A percentile compares a stretch with the other conserved stretches of the same genome.
Conservation (phyloP, 2,329 filamentous ascomycete species). For the Talaromyces pinophilus region DNA sequence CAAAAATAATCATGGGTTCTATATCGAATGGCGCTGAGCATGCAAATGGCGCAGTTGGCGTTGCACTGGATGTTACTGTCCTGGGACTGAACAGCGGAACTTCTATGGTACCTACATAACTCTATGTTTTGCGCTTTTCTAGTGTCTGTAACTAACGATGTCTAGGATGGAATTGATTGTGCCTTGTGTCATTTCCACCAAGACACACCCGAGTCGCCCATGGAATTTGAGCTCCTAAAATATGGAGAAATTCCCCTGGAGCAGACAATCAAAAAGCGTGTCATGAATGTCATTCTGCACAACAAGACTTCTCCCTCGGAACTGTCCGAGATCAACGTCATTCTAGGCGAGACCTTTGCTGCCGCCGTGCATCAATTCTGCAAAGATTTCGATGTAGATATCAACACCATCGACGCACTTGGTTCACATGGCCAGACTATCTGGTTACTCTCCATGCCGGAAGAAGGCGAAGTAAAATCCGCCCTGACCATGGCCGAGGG, state of each 20-base stretch:
- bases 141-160: background rate
- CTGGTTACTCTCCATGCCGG: constrained; percentile 58
- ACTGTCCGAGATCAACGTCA: constrained; percentile 59
- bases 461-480: constrained; percentile 48
- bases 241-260: constrained; percentile 60
- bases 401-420: constrained; percentile 55
- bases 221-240: constrained; percentile 59
- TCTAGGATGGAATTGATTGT: constrained; percentile 58
- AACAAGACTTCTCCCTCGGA: constrained; percentile 56
- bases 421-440: constrained; percentile 63
- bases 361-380: constrained; percentile 55
- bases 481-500: constrained; percentile 62
- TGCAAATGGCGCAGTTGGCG: background rate
- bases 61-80: constrained; percentile 52
- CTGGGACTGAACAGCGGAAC: constrained; percentile 58
- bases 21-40: background rate
- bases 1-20: background rate
- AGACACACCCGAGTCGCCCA: constrained; percentile 51
- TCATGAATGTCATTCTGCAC: constrained; percentile 60
- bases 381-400: constrained; percentile 45
- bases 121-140: too few relatives aligned
- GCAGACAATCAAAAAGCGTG: constrained; percentile 55
- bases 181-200: constrained; percentile 60
- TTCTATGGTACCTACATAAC: constrained; percentile 44
- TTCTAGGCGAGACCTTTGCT: constrained; percentile 60